Base-by-base conservation (phyloP, 2,329 filamentous ascomycete genomes). In the Fonsecaea pedrosoi region DNA sequence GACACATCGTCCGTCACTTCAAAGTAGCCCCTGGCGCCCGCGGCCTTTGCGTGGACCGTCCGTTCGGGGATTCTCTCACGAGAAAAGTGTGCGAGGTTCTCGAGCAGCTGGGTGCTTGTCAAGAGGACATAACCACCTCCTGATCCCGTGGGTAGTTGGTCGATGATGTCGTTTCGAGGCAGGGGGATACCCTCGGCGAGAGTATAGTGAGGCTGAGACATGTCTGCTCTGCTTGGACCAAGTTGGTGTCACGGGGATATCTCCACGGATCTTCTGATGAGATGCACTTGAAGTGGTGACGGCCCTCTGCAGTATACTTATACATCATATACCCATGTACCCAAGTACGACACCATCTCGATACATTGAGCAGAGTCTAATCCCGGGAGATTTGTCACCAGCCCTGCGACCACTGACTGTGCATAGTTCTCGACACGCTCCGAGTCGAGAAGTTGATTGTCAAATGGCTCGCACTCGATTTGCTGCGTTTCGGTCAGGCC, bases 11-110 rank as follows among this genome's bases (percentile, higher is more conserved):
- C 75, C 0, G 85, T 87, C 15, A 85, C 82, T 74, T 89, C 86
- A 67, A 89, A 89, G 57, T 86, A 82, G 18, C 86, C 86, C 68
- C 81, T 85, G 0, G 84, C 84, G 32, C 85, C 86, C 12, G 81
- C 81, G 13, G 84, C 86, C 72, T 87, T 86, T n/a, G 87, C 86
- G 69, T 89, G 86, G 2, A 89, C 86, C 1, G 87, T 80, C 73
- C 86, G 77, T 74, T 88, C 86, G 0, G 87, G 87, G 18, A 89
- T 89, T 18, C 87, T 78, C 75, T 89, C 86, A 5, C 86, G 82
- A 66, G 86, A 82, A 72, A 89, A 89, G 72, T 88, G 86, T 1
- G 86, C 82, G 0, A 89, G 76, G 0, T 85, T 82, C 68, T 89
- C 85, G 65, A 89, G 83, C 12, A 89, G 73, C 60, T 87, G 85